Conservation (phyloP, 2,329 filamentous ascomycete genomes). For the Cordyceps militaris region DNA sequence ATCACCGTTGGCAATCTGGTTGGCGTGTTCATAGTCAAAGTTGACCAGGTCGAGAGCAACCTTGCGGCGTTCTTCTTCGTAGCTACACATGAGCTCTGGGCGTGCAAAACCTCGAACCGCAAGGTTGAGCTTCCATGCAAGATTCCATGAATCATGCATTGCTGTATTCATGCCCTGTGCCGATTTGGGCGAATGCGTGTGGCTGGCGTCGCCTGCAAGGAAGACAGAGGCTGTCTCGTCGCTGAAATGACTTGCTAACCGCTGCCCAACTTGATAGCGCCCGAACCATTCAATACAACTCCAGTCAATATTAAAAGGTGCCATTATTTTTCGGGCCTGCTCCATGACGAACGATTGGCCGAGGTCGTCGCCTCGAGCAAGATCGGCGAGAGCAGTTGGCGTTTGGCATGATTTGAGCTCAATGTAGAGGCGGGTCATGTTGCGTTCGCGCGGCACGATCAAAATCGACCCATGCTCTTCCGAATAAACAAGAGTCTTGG, state of each 20-base stretch:
- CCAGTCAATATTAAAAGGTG: conserved; percentile 51
- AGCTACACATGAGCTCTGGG: conserved; percentile 49
- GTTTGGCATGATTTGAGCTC: conserved; percentile 42
- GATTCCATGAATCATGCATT: conserved; percentile 56
- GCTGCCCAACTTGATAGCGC: conserved; percentile 63
- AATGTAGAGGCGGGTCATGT: conserved; percentile 61
- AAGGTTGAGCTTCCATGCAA: conserved; percentile 46
- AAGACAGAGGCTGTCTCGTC: conserved; percentile 57
- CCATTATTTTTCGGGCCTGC: conserved; percentile 54
- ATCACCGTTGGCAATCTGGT: conserved; percentile 55
- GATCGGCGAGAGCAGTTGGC: conserved; percentile 31
- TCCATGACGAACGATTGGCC: conserved; percentile 65
- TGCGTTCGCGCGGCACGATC: conserved; percentile 66
- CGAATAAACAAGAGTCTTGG: conserved; percentile 62
- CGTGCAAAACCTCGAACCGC: conserved; percentile 49
- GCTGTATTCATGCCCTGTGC: conserved; percentile 62
- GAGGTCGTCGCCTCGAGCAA: conserved; percentile 26
- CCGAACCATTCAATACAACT: conserved; percentile 63
- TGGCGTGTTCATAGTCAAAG: conserved; percentile 52
- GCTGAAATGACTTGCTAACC: conserved; percentile 63
- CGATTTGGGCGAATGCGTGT: conserved; percentile 66
- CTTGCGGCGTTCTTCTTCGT: conserved; percentile 56
- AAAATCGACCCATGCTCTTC: conserved; percentile 62
- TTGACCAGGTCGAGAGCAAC: conserved; percentile 52
- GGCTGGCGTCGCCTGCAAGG: conserved; percentile 62